Evolutionary conservation across 495 filamentous ascomycete genomes (phyloP).

Genomic region (Filosporella fistucella): DNA sequence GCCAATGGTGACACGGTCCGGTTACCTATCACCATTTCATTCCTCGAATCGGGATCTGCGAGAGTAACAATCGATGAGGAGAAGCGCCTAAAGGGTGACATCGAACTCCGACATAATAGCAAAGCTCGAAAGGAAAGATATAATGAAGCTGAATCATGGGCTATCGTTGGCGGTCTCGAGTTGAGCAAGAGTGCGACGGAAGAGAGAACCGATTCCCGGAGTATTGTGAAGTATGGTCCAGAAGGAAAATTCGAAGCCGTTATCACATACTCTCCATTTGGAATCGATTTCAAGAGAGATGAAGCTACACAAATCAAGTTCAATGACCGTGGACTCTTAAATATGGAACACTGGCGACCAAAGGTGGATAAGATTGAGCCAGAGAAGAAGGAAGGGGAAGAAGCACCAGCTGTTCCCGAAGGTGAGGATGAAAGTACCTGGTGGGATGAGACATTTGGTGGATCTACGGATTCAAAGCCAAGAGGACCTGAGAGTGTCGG

Average conservation of each 20-base stretch:
- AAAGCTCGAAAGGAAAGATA: conserved; percentile 86
- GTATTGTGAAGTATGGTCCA: conserved; percentile 78
- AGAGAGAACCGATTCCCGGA: conserved; percentile 54
- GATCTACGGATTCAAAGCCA: conserved; percentile 90
- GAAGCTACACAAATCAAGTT: conserved; percentile 79
- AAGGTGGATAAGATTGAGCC: conserved; percentile 62
- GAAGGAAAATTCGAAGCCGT: conserved; percentile 70
- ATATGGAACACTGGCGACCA: conserved; percentile 91
- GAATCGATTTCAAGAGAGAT: conserved; percentile 78
- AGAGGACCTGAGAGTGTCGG: conserved; percentile 83
- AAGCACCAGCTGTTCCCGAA: conserved; percentile 19
- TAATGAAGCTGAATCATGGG: conserved; percentile 85
- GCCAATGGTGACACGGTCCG: conserved; percentile 58
- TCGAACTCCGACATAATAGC: conserved; percentile 81
- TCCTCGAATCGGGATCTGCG: conserved; percentile 82
- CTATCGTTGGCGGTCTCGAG: conserved; percentile 73
- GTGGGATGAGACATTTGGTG: conserved; percentile 97
- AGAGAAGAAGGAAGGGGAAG: conserved; percentile 47
- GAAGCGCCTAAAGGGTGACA: conserved; percentile 80
- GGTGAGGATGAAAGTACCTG: conserved; percentile 72
- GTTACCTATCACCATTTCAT: conserved; percentile 80
- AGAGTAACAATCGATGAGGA: conserved; percentile 89
- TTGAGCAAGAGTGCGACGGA: conserved; percentile 61
- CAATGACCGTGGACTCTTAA: conserved; percentile 82
- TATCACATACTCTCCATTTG: conserved; percentile 78